Evolutionary conservation across 2,329 filamentous ascomycete genomes (phyloP).

Genomic region (Aspergillus phoenicis): DNA sequence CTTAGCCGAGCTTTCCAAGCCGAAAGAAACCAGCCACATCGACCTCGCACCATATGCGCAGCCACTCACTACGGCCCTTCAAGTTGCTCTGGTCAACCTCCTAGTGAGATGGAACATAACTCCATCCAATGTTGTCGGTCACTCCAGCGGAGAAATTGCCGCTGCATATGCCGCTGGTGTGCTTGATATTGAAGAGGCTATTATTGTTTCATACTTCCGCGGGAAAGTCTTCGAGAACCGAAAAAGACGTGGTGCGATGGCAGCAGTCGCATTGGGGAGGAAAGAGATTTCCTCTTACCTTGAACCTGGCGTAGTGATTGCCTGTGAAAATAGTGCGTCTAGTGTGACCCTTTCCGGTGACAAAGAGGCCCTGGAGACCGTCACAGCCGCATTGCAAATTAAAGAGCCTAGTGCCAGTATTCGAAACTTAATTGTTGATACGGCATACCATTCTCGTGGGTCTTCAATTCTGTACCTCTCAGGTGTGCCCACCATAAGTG

Average conservation of each 20-base stretch:
- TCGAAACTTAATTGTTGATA: neutral
- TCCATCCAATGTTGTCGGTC: constrained; percentile 30
- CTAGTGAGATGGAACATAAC: constrained; percentile 27
- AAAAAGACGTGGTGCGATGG: constrained; percentile 24
- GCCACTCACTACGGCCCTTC: constrained; percentile 33
- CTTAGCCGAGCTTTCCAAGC: constrained; percentile 1
- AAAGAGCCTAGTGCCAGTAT: neutral
- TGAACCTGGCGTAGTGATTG: constrained; percentile 20
- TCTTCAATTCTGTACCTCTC: neutral
- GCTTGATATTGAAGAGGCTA: constrained; percentile 20
- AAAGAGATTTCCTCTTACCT: constrained; percentile 17
- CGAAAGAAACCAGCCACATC: constrained; percentile 20
- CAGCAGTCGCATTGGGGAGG: constrained; percentile 23
- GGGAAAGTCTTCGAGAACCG: constrained; percentile 15
- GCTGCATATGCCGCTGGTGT: constrained; percentile 41
- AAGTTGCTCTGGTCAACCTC: constrained; percentile 35
- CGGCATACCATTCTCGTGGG: constrained; percentile 4
- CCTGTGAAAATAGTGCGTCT: constrained; percentile 30
- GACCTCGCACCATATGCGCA: constrained; percentile 32
- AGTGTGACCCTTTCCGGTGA: constrained; percentile 32
- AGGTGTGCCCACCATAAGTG: constrained; percentile 14
- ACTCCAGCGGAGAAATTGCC: constrained; percentile 42
- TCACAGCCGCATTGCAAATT: constrained; percentile 9
- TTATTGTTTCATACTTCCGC: constrained; percentile 26
- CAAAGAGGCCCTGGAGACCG: neutral